Conservation (phyloP, 495 filamentous ascomycete species). For the Schizothecium vesticola region DNA sequence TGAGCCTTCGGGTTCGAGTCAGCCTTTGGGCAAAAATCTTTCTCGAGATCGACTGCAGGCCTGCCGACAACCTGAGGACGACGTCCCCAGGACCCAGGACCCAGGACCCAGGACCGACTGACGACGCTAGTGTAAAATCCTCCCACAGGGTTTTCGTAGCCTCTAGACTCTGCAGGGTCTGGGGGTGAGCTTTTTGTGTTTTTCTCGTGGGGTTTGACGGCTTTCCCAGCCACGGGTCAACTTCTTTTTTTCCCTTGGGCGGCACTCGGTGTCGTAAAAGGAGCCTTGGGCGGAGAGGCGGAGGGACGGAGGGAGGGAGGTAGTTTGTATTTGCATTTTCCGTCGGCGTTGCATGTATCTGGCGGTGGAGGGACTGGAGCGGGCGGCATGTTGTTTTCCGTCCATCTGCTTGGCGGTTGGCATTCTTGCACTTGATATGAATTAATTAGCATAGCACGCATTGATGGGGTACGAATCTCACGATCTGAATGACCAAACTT, state of each 20-base stretch:
- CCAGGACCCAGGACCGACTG: neutral
- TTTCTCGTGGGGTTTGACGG: neutral
- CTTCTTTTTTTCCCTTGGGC: too few species aligned
- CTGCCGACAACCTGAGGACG: neutral
- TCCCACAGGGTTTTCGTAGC: neutral
- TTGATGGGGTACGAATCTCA: neutral
- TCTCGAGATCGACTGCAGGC: neutral
- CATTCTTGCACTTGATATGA: neutral
- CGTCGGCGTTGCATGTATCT: neutral
- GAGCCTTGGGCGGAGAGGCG: neutral
- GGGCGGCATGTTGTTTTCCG: neutral
- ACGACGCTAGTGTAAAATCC: neutral
- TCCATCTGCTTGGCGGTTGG: neutral
- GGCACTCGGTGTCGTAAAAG: neutral
- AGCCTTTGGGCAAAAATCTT: neutral
- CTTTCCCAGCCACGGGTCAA: too few species aligned
- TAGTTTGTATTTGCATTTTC: neutral
- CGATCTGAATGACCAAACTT: neutral
- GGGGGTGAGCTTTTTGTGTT: neutral
- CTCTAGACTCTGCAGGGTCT: neutral
- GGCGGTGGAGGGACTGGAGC: neutral
- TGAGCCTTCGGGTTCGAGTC: neutral
- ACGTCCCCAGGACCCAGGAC: neutral
- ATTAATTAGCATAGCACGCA: neutral
- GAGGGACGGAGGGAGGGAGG: neutral